phyloP scores from a whole-genome alignment of 345 rosid genomes.

The Eucalyptus pumila region DNA sequence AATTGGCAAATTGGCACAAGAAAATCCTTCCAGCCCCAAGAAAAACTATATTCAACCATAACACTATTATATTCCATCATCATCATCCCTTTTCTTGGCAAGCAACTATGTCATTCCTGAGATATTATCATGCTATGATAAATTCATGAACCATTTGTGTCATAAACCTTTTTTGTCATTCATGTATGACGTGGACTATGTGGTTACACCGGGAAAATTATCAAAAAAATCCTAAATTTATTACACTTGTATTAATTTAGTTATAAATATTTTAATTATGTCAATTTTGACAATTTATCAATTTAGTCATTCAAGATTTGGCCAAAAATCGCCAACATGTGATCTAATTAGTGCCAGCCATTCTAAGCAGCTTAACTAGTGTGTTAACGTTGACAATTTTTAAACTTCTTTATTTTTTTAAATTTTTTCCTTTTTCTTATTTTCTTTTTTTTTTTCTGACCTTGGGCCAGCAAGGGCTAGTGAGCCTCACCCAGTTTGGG shows the following conservation, averaged over 20 bases:
- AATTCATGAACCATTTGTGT: neutral
- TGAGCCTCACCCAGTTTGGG: neutral
- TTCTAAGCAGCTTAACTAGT: accelerated
- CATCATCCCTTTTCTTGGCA: neutral
- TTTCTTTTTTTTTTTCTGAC: neutral
- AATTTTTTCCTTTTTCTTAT: neutral
- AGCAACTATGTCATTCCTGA: neutral
- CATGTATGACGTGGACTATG: neutral
- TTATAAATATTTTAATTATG: neutral
- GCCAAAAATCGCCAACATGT: accelerated
- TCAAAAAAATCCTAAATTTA: neutral
- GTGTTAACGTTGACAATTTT: neutral
- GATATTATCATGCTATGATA: neutral
- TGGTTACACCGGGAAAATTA: neutral
- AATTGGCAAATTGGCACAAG: neutral
- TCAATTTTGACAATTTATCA: neutral
- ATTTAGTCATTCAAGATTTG: neutral
- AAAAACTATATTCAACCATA: neutral
- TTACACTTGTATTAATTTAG: neutral
- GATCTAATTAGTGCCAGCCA: accelerated
- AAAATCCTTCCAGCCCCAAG: neutral
- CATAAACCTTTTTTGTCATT: neutral
- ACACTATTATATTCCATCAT: neutral
- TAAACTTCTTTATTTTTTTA: neutral
- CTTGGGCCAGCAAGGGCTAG: neutral